A percentile compares a stretch with the other conserved stretches of the same genome.
These are phyloP conservation scores for Salicornia ramosissima DNA, from an alignment of 148 eudicot genomes.

Conservation along the genomic window DNA sequence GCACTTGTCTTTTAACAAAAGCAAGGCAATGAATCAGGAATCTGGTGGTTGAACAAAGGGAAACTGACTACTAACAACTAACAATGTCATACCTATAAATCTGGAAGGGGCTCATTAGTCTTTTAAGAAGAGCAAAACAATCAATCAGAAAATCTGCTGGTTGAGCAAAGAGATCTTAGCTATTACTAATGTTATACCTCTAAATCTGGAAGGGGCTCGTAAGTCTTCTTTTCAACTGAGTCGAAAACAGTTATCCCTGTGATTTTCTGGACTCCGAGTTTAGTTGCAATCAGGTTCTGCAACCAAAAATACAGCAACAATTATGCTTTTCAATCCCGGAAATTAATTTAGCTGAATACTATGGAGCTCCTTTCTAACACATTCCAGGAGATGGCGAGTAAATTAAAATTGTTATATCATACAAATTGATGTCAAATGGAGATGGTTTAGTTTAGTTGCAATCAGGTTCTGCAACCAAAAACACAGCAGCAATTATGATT, in stretches of 20 bases:
- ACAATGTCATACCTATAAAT: too few relatives aligned
- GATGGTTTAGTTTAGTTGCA: slow-evolving; percentile 69
- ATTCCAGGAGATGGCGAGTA: too few relatives aligned
- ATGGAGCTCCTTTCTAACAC: too few relatives aligned
- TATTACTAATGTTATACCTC: slow-evolving; percentile 50
- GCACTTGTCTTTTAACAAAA: neutral
- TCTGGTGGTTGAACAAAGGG: neutral
- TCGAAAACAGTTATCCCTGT: slow-evolving; percentile 87
- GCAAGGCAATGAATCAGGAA: slow-evolving; percentile 1
- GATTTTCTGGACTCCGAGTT: slow-evolving; percentile 90
- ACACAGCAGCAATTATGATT: too few relatives aligned
- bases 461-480: slow-evolving; percentile 73
- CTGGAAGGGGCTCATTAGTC: too few relatives aligned
- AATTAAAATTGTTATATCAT: too few relatives aligned
- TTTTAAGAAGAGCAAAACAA: neutral
- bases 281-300: slow-evolving; percentile 89
- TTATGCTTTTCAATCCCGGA: too few relatives aligned
- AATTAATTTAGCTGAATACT: too few relatives aligned
- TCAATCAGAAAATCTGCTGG: neutral
- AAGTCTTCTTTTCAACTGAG: slow-evolving; percentile 74
- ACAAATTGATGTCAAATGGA: too few relatives aligned
- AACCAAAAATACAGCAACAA: slow-evolving; percentile 21
- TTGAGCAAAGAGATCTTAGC: too few relatives aligned
- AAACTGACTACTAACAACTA: too few relatives aligned
- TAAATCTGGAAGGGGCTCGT: slow-evolving; percentile 73